Evolutionary conservation across 78 protist genomes (phyloP).

Genomic region (Thecamonas trahens): DNA sequence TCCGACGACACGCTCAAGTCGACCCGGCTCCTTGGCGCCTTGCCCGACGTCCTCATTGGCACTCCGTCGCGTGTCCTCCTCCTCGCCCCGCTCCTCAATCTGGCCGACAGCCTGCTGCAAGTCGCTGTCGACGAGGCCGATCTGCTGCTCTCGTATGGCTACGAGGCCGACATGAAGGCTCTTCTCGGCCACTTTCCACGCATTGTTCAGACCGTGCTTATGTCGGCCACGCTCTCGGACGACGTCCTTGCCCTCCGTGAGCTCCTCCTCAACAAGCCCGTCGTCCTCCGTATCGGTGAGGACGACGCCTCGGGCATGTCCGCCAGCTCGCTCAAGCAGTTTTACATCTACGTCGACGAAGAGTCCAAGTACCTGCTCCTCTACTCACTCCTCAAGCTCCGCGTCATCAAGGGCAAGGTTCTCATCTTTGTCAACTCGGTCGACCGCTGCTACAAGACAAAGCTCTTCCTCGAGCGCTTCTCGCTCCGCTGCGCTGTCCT

Average conservation of each 20-base stretch:
- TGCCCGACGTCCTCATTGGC: too few relatives aligned
- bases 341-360: neutral
- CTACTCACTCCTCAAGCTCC: conserved; percentile 53
- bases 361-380: conserved; percentile 53
- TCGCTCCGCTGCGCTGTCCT: conserved; percentile 45
- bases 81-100: too few relatives aligned
- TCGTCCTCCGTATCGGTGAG: too few relatives aligned
- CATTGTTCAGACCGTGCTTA: conserved; percentile 62
- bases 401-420: conserved; percentile 57
- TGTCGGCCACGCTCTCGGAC: conserved; percentile 77
- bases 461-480: conserved; percentile 73
- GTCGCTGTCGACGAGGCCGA: conserved; percentile 85
- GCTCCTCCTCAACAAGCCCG: conserved; percentile 56
- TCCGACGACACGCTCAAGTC: conserved; percentile 10
- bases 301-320: too few relatives aligned
- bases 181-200: conserved; percentile 28
- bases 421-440: conserved; percentile 71
- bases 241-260: conserved; percentile 52
- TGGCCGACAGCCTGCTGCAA: too few relatives aligned
- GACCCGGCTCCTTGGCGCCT: too few relatives aligned
- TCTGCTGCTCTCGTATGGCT: conserved; percentile 64
- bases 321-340: conserved; percentile 6
- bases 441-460: conserved; percentile 48
- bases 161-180: conserved; percentile 48
- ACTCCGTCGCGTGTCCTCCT: too few relatives aligned